Conservation (phyloP, 148 eudicot genomes). For the Vaccinium macrocarpon region DNA sequence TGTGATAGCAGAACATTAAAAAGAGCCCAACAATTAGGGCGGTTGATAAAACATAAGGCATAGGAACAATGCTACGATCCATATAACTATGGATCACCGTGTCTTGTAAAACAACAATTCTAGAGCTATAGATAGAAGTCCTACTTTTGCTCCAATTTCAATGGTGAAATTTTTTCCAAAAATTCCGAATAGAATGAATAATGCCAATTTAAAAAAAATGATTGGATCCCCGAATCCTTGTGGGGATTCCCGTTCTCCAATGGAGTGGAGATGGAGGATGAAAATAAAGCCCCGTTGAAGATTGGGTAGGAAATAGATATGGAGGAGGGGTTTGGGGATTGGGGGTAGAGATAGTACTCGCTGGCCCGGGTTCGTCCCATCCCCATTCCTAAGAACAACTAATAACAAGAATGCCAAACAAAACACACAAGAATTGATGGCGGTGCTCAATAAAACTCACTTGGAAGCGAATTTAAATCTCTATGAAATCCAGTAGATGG, state of each 20-base stretch:
- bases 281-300: too few relatives aligned
- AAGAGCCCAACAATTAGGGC: too few relatives aligned
- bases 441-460: conserved; percentile 26
- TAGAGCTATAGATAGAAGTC: not conserved
- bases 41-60: not conserved
- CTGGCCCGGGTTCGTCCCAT: too few relatives aligned
- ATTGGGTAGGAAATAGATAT: too few relatives aligned
- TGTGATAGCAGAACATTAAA: too few relatives aligned
- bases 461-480: conserved; percentile 43
- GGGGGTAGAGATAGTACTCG: too few relatives aligned
- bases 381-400: too few relatives aligned
- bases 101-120: not conserved
- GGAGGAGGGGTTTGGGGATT: too few relatives aligned
- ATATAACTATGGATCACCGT: not conserved
- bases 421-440: not conserved
- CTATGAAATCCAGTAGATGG: conserved; percentile 34
- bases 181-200: not conserved
- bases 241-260: too few relatives aligned
- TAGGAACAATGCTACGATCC: not conserved
- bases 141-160: not conserved
- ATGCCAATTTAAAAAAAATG: too few relatives aligned
- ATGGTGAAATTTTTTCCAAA: not conserved
- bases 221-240: too few relatives aligned
- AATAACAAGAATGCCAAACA: not conserved
- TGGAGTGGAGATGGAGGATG: too few relatives aligned